Evolutionary conservation across 225 moss, liverwort and hornwort species (phyloP).

Genomic region (Physcomitrium patens): DNA sequence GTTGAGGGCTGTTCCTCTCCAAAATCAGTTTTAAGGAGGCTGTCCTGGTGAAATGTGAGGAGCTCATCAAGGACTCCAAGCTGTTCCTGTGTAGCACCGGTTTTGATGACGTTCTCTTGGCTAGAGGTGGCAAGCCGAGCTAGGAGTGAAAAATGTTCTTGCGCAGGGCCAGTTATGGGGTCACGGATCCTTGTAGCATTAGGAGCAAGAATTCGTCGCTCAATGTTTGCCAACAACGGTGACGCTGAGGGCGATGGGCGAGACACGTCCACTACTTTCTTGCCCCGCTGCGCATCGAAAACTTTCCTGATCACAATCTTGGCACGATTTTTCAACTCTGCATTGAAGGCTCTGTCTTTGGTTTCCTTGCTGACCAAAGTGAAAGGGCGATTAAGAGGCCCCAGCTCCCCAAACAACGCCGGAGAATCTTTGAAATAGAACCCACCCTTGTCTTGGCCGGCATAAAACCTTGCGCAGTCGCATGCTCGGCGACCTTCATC

Average conservation of each 20-base stretch:
- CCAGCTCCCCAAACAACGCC: constrained; percentile 42
- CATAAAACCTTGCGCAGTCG: constrained; percentile 61
- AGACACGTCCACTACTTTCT: constrained; percentile 21
- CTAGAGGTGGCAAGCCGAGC: background rate
- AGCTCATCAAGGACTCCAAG: background rate
- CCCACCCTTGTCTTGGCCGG: constrained; percentile 59
- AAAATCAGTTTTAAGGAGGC: background rate
- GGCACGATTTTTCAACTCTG: constrained; percentile 59
- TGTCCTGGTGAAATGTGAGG: constrained; percentile 11
- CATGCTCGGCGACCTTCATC: constrained; percentile 59
- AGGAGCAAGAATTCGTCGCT: constrained; percentile 23
- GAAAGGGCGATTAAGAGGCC: constrained; percentile 51
- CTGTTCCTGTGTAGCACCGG: background rate
- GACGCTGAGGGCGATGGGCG: constrained; percentile 30
- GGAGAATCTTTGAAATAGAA: constrained; percentile 65
- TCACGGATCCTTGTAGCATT: background rate
- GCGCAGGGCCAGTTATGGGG: background rate
- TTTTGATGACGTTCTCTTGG: constrained; percentile 10
- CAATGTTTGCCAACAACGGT: constrained; percentile 28
- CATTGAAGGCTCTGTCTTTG: constrained; percentile 51
- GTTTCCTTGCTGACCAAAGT: constrained; percentile 46
- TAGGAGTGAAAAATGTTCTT: background rate
- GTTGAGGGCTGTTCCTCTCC: constrained; percentile 4
- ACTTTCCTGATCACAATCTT: constrained; percentile 50
- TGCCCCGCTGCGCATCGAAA: constrained; percentile 40